Conservation (phyloP, 257 asterid genomes). For the Verbena officinalis region DNA sequence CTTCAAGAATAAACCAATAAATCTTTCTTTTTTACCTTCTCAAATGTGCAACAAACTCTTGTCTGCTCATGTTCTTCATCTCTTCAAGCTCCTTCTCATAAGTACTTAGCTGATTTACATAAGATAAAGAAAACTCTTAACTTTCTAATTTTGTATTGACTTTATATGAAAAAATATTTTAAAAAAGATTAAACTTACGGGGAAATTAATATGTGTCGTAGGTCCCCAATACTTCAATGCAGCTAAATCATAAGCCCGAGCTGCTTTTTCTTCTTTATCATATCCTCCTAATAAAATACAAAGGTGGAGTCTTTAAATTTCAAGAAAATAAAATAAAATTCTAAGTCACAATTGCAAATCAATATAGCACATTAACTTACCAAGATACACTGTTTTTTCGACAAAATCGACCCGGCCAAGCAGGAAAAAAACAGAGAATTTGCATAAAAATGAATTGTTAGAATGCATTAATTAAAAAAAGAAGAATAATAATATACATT, state of each 20-base stretch:
- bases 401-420: constrained; percentile 5
- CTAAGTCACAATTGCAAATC: neutral
- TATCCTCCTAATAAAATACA: constrained; percentile 63
- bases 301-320: neutral
- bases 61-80: constrained; percentile 79
- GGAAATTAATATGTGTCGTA: constrained; percentile 74
- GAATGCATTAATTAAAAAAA: constrained; percentile 1
- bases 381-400: constrained; percentile 61
- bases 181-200: constrained; percentile 42
- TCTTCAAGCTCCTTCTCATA: constrained; percentile 80
- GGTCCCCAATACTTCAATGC: constrained; percentile 96
- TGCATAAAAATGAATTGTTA: constrained; percentile 25
- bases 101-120: constrained; percentile 46
- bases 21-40: constrained; percentile 56
- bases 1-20: neutral
- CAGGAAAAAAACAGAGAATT: constrained; percentile 23
- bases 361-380: constrained; percentile 39
- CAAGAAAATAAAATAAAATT: neutral
- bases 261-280: constrained; percentile 91
- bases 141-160: neutral
- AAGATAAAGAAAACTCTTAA: neutral
- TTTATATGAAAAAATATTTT: neutral
- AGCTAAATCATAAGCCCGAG: constrained; percentile 88
- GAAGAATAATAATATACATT: too few species aligned
- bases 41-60: constrained; percentile 88